Evolutionary conservation across 805 yeast species (phyloP), one percentile per base, ranked within the genome.

Genomic region (Pichia insulana): DNA sequence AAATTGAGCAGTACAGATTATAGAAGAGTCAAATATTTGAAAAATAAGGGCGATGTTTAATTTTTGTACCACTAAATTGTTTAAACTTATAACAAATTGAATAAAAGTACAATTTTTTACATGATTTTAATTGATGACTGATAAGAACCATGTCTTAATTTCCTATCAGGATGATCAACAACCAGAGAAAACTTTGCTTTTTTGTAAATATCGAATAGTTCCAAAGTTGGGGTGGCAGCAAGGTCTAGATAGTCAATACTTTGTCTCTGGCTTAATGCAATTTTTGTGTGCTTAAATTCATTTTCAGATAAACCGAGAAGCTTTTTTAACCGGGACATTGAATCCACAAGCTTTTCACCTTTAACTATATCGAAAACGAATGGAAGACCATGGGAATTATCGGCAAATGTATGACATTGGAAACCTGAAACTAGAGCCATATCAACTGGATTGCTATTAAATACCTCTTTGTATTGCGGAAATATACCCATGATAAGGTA

Each of bases 1-100:
- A 90, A 90, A 57, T 57, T 90, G 44, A 88, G 96, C 53, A 86
- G 96, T 43, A 90, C 97, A 0, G 80, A 81, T 43, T 59, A 85
- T 38, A 73, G 97, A 51, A 67, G 67, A 48, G 50, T 42, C 18
- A 70, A 65, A 28, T 56, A 48, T 41, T 52, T 54, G 36, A 48
- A 43, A 28, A 19, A 42, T 7, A 13, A 34, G 13, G 34, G 16
- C 12, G 25, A 34, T n/a, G n/a, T n/a, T n/a, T n/a, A n/a, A n/a
- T n/a, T 26, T 26, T 26, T 26, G 10, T 8, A 26, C 28, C 28
- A 26, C 28, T 11, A 8, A 26, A 8, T 26, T 8, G 28, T 11
- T 26, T 26, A 26, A 26, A 26, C n/a, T n/a, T n/a, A n/a, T n/a
- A n/a, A n/a, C n/a, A 32, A 16, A 39, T 20, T 16, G 20, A 20